Base-by-base conservation (phyloP, 2,329 filamentous ascomycete species). In the Apiospora saccharicola region DNA sequence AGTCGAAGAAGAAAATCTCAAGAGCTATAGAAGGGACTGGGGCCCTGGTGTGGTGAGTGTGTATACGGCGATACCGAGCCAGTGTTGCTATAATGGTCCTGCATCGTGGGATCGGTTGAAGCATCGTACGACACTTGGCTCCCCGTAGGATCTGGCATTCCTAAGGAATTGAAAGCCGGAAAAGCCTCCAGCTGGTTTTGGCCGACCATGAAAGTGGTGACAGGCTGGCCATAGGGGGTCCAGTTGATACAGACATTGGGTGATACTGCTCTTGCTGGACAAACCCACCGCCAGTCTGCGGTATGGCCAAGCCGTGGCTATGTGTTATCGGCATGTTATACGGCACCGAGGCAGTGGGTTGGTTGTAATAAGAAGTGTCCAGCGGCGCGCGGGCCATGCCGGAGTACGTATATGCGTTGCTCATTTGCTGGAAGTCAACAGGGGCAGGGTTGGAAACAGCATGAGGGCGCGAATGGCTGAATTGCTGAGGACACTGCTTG, bases 51-150 rank as follows among this genome's bases (percentile, higher is more conserved):
- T 6, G 85, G 84, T 13, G 85, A 86, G 61, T 81, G 83, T 2
- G 78, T 76, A 73, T 82, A 86, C 0, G 85, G 84, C 46, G 85
- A 85, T 16, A 81, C 80, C 2, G 84, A 85, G 8, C 84, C 84
- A 47, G 82, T 82, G 24, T 81, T 81, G 30, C 80, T 81, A 71
- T 81, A 86, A 44, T 82, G 83, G 26, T 82, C 77, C 30, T 79
- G 77, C 69, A 79, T 78, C 44, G 76, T 74, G 44, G 79, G 77
- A 68, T 81, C 78, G 37, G 80, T 75, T 70, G 82, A 74, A 57
- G 75, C 75, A 37, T 80, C 79, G 70, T 83, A 85, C n/a, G 73
- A 72, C 57, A 83, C 75, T 53, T 78, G 77, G 12, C 73, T 72
- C 34, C 75, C 76, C 5, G 72, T 71, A 12, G 79, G 64, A 67